phyloP scores from a whole-genome alignment of 495 filamentous ascomycete species.

The Neurospora sp. region DNA sequence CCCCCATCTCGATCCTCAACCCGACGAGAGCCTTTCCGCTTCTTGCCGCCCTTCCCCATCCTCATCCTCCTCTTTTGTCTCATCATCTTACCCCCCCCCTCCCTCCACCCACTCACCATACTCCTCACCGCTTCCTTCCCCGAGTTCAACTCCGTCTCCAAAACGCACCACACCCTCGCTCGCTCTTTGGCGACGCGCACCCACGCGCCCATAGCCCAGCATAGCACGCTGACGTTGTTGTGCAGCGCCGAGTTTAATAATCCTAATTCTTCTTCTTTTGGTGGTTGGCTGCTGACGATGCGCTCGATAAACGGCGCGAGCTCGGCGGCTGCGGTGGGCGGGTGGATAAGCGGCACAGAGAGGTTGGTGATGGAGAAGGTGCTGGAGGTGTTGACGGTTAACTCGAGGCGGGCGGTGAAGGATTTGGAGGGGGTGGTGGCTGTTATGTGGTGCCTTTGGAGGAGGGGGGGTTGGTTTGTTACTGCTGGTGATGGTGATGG shows the following conservation, averaged over 20 bases:
- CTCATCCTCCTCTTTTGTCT: constrained; percentile 9
- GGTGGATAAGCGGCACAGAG: constrained; percentile 31
- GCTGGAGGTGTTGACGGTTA: constrained; percentile 36
- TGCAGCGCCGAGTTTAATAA: constrained; percentile 15
- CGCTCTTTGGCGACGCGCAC: constrained; percentile 32
- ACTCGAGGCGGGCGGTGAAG: constrained; percentile 35
- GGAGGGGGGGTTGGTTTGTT: constrained; percentile 3
- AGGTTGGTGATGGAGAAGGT: constrained; percentile 26
- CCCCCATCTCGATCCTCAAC: neutral
- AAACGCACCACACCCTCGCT: constrained; percentile 35
- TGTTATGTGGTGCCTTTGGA: constrained; percentile 32
- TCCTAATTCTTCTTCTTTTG: neutral
- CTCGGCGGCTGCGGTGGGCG: constrained; percentile 27
- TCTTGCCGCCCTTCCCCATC: constrained; percentile 2
- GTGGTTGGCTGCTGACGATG: constrained; percentile 6
- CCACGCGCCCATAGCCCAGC: constrained; percentile 47
- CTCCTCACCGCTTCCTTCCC: constrained; percentile 16
- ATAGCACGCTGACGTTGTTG: constrained; percentile 35
- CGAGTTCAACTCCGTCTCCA: constrained; percentile 29
- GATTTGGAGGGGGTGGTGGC: constrained; percentile 22
- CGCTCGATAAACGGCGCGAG: constrained; percentile 30
- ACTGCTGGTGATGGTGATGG: neutral
- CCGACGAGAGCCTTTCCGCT: neutral
- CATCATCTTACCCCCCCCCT: constrained; percentile 7
- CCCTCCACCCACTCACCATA: constrained; percentile 19